Evolutionary conservation across 1,284 basidiomycete genomes (phyloP), one percentile per base, ranked within the genome.

Genomic region (Cerrena zonata): DNA sequence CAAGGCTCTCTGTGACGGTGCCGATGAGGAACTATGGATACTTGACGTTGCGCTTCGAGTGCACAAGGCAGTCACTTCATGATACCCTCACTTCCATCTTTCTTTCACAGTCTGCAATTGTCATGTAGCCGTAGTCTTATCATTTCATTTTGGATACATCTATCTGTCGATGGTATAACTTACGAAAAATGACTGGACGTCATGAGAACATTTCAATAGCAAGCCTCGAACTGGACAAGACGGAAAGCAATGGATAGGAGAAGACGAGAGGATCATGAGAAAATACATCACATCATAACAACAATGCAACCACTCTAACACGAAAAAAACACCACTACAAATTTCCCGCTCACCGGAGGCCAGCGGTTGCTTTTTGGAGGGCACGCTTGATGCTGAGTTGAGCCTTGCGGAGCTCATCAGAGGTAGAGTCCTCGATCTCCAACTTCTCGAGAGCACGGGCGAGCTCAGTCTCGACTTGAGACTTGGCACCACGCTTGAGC

Each of bases 1-100:
- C 74, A 98, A 99, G 68, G 91, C 91, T 0, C 72, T 99, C 40
- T 92, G 89, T 56, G 95, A 99, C 61, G 96, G 96, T 1, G 94
- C 91, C n/a, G 95, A 99, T 61, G 96, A 99, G 68, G 94, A 97
- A 68, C 73, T 99, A 36, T 97, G 96, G 84, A 80, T 94, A 45
- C 71, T 99, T 19, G 91, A 95, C 61, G 84, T 93, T 47, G 92
- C 83, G 36, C 68, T 97, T 48, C 78, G 83, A 37, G 75, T 96
- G 18, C 76, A 86, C 64, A 91, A 86, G 58, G 83, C 82, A 7
- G 58, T 74, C 45, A 55, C 54, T 18, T 46, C 15, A 18, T 43
- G 27, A 4, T 37, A 4, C 46, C 12, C 19, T 36, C 18, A 19
- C 21, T 36, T 47, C 15, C 46, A 36, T 49, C 13, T 23, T 15